Base-by-base conservation (phyloP, 2,329 filamentous ascomycete species). In the Pseudogymnoascus sp. region DNA sequence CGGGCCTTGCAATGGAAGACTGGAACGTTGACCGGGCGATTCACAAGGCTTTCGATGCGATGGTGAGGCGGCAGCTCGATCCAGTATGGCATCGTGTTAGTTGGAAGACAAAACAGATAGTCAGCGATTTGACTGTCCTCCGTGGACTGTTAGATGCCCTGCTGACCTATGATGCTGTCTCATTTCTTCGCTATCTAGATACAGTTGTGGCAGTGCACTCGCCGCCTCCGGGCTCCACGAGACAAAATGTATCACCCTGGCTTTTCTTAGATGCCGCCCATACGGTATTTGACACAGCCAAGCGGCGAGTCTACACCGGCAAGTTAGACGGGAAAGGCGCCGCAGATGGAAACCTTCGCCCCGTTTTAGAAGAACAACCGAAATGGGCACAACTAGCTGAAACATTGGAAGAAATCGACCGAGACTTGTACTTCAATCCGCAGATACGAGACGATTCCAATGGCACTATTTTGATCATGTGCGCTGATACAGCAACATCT, bases 51-150 rank as follows among this genome's bases (percentile, higher is more conserved):
- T 99, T 99, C 72, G 94, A 97, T 72, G 79, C 89, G 63, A 88
- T 92, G 61, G 86, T 99, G 59, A 84, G 93, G 64, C 84, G 92
- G 62, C 94, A 99, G 73, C 78, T 99, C 15, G 92, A 97, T 70
- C 92, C 93, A 4, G 92, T 97, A 63, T 99, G 94, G 94, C 94
- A 99, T 76, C 85, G 94, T 60, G 90, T 96, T 59, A 97, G 89
- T 73, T 96, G 90, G 81, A 92, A 94, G 74, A 97, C 93, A 1
- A 90, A 89, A 69, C 92, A 97, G 74, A 96, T 99, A 67, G 93
- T 96, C 62, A 88, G 87, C 68, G 94, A 97, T 71, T 74, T 99
- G 67, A 88, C 87, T 0, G 86, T 96, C 15, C 80, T 99, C 37
- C 84, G 93, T 62, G 86, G 85, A 21, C 87, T 97, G 73, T 81